Evolutionary conservation across 306 rosid genomes (phyloP).

Genomic region (Cicer arietinum): DNA sequence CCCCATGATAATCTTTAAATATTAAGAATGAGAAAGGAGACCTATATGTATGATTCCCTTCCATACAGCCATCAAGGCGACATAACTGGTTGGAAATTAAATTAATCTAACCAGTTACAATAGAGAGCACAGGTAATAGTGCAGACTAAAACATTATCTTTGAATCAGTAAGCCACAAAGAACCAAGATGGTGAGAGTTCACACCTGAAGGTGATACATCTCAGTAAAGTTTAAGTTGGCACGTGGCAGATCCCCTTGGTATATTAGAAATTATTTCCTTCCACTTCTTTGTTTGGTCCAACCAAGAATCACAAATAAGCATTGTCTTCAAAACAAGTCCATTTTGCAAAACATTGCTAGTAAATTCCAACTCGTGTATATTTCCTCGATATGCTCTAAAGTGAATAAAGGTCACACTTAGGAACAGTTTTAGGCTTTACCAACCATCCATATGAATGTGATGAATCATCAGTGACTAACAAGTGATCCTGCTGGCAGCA

Average conservation of each 20-base stretch:
- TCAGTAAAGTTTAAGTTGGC: not conserved
- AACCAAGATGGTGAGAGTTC: not conserved
- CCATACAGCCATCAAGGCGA: not conserved
- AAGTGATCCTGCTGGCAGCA: not conserved
- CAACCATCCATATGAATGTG: not conserved
- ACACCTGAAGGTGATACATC: not conserved
- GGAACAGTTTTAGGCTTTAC: slow-evolving; percentile 2
- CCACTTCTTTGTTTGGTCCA: not conserved
- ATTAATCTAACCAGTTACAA: not conserved
- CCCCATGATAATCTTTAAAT: not conserved
- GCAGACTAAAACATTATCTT: not conserved
- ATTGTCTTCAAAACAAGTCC: slow-evolving; percentile 21
- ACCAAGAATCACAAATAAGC: not conserved
- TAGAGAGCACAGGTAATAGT: not conserved
- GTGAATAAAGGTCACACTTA: not conserved
- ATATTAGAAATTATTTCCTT: not conserved
- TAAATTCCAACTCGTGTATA: slow-evolving; percentile 4
- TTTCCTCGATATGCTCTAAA: not conserved
- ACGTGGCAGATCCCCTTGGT: not conserved
- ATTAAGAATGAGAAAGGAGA: not conserved
- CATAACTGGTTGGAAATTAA: not conserved
- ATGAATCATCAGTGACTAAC: not conserved
- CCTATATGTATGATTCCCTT: not conserved
- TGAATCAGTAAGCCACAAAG: not conserved
- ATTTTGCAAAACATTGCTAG: not conserved